Base-by-base conservation (phyloP, 441 rosid species). In the Pelargonium myrrhifolium region DNA sequence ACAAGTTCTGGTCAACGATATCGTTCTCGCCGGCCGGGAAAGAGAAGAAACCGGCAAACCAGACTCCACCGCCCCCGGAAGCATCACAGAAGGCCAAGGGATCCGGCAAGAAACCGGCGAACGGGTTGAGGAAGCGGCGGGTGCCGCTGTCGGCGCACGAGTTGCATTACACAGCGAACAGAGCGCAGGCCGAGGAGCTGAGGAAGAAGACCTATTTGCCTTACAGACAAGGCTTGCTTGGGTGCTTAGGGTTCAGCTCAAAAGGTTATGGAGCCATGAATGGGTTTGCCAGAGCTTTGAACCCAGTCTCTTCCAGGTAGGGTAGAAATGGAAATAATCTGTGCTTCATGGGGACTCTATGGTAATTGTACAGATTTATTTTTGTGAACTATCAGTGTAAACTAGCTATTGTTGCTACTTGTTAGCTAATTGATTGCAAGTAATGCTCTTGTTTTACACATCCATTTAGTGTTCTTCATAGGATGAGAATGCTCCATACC, bases 1-100 rank as follows among this genome's bases (percentile, higher is more conserved):
- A 85, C 77, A 90, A 89, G 81, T 92, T 93, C 76, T 93, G 97
- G 97, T 83, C 86, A n/a, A 84, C 83, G 55, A 88, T 89, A 40
- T 88, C 98, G 0, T 87, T 93, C 71, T 85, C 93, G 20, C 96
- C 93, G 17, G 74, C 78, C 37, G 37, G 37, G 4, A 89, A 31
- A 7, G 37, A 31, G 37, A 31, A 77, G 76, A 69, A 59, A 71
- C 37, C 37, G 42, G 17, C 22, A 70, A 68, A 43, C 65, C 55
- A 62, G 45, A 31, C 37, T 31, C 63, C 3, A 31, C 37, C 37
- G 6, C 37, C 37, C 37, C 37, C 37, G 37, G 37, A 31, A 31
- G 6, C 37, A 4, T 2, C 37, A 4, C 37, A 31, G 37, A 31
- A 31, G 37, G 37, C 37, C 4, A 31, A 31, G 37, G 12, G 18